Evolutionary conservation across 805 yeast species (phyloP).

Genomic region (Candida ponderosae): DNA sequence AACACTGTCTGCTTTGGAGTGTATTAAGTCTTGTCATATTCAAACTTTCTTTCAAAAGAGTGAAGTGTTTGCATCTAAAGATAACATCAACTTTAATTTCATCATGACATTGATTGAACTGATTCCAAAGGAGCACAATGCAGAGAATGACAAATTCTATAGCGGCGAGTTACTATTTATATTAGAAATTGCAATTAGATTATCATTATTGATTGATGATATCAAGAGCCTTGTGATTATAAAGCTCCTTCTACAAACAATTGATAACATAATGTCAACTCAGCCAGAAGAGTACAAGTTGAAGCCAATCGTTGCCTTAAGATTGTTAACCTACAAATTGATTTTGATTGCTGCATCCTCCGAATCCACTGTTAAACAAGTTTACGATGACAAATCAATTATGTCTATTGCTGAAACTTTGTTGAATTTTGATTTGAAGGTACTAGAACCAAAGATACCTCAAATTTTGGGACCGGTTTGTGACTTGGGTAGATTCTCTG

Average conservation of each 20-base stretch:
- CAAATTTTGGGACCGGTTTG: constrained; percentile 13
- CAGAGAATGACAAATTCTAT: constrained; percentile 19
- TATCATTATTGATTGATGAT: constrained; percentile 16
- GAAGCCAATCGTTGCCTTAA: constrained; percentile 16
- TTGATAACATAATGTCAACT: constrained; percentile 4
- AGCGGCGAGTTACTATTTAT: constrained; percentile 30
- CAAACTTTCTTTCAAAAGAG: constrained; percentile 46
- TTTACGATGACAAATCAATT: background rate
- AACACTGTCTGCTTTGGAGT: constrained; percentile 75
- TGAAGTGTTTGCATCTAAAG: constrained; percentile 7
- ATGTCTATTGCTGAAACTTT: constrained; percentile 6
- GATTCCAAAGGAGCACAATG: constrained; percentile 25
- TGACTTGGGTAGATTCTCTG: constrained; percentile 1
- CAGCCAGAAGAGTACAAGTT: constrained; percentile 20
- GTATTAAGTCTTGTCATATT: constrained; percentile 65
- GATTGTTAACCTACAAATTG: constrained; percentile 46
- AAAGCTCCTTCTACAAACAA: constrained; percentile 12
- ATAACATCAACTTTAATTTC: constrained; percentile 21
- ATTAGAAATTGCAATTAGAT: constrained; percentile 31
- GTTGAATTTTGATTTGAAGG: constrained; percentile 5
- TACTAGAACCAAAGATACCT: constrained; percentile 9
- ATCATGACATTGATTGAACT: constrained; percentile 26
- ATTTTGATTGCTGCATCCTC: constrained; percentile 24
- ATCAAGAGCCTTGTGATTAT: constrained; percentile 17
- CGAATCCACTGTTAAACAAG: background rate